Evolutionary conservation across 352 stramenopile genomes (phyloP).

Genomic region (Achlya hypogyna): DNA sequence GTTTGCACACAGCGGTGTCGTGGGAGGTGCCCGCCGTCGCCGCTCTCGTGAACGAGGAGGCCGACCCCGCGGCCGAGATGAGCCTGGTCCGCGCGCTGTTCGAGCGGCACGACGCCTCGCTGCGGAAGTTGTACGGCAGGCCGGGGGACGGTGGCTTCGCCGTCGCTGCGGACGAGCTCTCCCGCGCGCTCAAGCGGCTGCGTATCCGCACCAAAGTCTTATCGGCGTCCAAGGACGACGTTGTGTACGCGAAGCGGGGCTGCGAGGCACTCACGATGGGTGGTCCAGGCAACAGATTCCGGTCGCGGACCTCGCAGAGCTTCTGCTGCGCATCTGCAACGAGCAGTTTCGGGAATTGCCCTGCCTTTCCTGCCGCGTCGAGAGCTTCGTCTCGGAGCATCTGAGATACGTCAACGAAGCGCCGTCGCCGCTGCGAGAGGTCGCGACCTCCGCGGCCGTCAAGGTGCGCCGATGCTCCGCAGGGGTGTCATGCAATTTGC

Average conservation of each 20-base stretch:
- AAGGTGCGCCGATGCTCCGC: slow-evolving; percentile 10
- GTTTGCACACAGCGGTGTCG: slow-evolving; percentile 52
- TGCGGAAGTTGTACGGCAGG: slow-evolving; percentile 50
- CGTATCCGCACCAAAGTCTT: slow-evolving; percentile 47
- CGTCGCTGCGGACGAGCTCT: slow-evolving; percentile 54
- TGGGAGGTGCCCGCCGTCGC: slow-evolving; percentile 46
- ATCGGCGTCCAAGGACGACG: slow-evolving; percentile 43
- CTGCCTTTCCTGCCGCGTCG: slow-evolving; percentile 48
- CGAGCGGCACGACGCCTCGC: slow-evolving; percentile 40
- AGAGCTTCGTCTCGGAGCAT: slow-evolving; percentile 43
- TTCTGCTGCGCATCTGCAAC: slow-evolving; percentile 62
- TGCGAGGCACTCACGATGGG: neutral
- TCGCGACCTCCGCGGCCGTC: slow-evolving; percentile 44
- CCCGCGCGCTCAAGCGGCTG: slow-evolving; percentile 57
- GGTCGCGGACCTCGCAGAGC: slow-evolving; percentile 46
- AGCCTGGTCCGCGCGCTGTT: slow-evolving; percentile 32
- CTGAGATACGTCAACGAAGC: slow-evolving; percentile 43
- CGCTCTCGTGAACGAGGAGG: slow-evolving; percentile 50
- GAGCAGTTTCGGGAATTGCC: slow-evolving; percentile 56
- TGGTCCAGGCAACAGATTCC: slow-evolving; percentile 50
- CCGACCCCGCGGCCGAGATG: slow-evolving; percentile 39
- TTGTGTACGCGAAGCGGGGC: slow-evolving; percentile 24
- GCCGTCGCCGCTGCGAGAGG: slow-evolving; percentile 40
- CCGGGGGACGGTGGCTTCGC: slow-evolving; percentile 31
- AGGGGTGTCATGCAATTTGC: neutral